Evolutionary conservation across 345 rosid genomes (phyloP), one percentile per base, ranked within the genome.

Genomic region (Populus deltoides): DNA sequence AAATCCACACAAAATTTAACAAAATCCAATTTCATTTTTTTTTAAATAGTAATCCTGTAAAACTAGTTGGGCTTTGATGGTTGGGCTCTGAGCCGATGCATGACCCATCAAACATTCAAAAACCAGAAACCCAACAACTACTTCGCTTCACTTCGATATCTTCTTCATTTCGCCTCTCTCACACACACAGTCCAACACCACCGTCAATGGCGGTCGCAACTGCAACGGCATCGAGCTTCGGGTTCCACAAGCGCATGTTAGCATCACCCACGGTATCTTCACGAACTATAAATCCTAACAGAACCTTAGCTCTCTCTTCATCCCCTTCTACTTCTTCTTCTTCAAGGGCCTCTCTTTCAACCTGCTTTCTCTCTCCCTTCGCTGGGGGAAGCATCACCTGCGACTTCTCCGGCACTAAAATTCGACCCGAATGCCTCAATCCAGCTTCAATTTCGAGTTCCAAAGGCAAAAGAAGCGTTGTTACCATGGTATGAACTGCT

Each of bases 381-480:
- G 62, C 82, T 33, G 78, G 78, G 70, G 88, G 92, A 29, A 87
- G 94, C 88, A 78, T 76, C 81, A 79, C 84, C 33, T 80, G 86
- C 24, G 93, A 89, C 29, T 85, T 89, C 70, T 83, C 85, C 45
- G 93, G 97, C 31, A 33, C 68, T 22, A 92, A 87, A 75, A 57
- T 89, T 82, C 91, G 88, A 59, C 73, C 90, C 2, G 81, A 81
- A 10, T 69, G 82, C 53, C 89, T 90, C 80, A 76, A 86, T 47
- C 91, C 90, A 33, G 86, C 85, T n/a, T 80, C 85, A 31, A 51
- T 83, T 31, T 80, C 88, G 62, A 81, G 86, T 24, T 89, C 92
- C 8, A 90, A 86, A 36, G 88, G 91, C 51, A 95, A 81, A 79
- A 87, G 98, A 53, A 87, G 90, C 53, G 93, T 91, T 66, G 85